phyloP scores from a whole-genome alignment of 2,329 filamentous ascomycete species.

The Exophiala spinifera region DNA sequence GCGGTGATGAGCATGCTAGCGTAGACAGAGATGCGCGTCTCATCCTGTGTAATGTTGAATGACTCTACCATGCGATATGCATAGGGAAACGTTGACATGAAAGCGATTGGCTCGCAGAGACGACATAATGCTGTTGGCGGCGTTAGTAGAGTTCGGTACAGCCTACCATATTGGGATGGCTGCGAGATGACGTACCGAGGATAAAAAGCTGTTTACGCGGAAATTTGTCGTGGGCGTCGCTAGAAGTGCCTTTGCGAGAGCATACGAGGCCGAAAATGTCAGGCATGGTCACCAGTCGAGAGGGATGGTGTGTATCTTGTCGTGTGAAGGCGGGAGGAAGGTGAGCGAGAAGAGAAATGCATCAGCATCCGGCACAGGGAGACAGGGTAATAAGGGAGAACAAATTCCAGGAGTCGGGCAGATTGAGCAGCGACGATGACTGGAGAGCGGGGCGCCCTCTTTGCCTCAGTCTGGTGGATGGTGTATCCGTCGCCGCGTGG shows the following conservation, averaged over 20 bases:
- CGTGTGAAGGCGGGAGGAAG: constrained; percentile 14
- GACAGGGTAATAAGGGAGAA: constrained; percentile 18
- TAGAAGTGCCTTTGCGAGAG: constrained; percentile 5
- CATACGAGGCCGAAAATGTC: constrained; percentile 14
- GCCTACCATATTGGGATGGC: constrained; percentile 14
- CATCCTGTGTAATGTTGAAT: constrained; percentile 77
- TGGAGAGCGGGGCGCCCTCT: constrained; percentile 18
- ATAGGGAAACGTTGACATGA: constrained; percentile 99
- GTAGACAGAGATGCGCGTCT: constrained; percentile 81
- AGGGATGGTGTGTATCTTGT: constrained; percentile 3
- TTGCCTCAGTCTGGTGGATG: constrained; percentile 16
- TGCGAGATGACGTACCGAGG: constrained; percentile 40
- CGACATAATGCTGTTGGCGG: constrained; percentile 70
- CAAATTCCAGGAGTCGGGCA: constrained; percentile 23
- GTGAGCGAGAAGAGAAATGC: constrained; percentile 20
- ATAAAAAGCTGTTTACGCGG: constrained; percentile 56
- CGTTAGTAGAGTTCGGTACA: constrained; percentile 22
- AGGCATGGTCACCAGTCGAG: constrained; percentile 19
- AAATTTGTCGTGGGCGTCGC: constrained; percentile 46
- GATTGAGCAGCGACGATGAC: constrained; percentile 4
- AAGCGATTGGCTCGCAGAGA: constrained; percentile 97
- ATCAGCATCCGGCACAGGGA: constrained; percentile 14
- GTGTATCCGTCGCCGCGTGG: constrained; percentile 25
- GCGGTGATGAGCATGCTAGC: constrained; percentile 94
- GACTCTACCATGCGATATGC: constrained; percentile 96